Percentiles rank a stretch among this genome's conserved stretches.
These are phyloP conservation scores for Diaporthe citriasiana DNA, from an alignment of 2,329 filamentous ascomycete genomes.

Conservation along the genomic window DNA sequence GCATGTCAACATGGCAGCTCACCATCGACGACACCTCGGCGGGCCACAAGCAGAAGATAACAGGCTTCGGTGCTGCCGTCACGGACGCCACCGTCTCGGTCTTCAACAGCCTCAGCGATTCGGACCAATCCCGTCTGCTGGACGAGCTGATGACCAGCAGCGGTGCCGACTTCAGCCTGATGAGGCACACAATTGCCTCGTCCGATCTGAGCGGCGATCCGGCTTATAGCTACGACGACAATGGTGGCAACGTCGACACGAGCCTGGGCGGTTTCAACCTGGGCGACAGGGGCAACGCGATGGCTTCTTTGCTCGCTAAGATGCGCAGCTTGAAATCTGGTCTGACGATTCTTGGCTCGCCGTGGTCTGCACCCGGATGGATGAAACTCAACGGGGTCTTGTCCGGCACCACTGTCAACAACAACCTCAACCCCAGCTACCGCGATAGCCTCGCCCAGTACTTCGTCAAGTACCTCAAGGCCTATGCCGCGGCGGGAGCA, in stretches of 20 bases:
- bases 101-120: slow-evolving; percentile 52
- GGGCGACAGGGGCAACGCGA: slow-evolving; percentile 55
- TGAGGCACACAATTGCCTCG: slow-evolving; percentile 57
- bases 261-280: slow-evolving; percentile 51
- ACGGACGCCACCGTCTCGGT: slow-evolving; percentile 58
- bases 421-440: slow-evolving; percentile 57
- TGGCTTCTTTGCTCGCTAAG: slow-evolving; percentile 55
- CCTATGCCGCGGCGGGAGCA: slow-evolving; percentile 53
- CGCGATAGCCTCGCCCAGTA: slow-evolving; percentile 54
- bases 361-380: slow-evolving; percentile 59
- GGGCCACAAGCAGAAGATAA: slow-evolving; percentile 57
- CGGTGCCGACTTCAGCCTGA: slow-evolving; percentile 56
- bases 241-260: slow-evolving; percentile 49
- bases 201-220: slow-evolving; percentile 58
- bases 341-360: slow-evolving; percentile 55
- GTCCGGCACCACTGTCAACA: slow-evolving; percentile 52
- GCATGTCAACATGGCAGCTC: slow-evolving; percentile 54
- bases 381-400: slow-evolving; percentile 57
- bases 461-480: slow-evolving; percentile 59
- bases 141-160: slow-evolving; percentile 53
- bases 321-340: slow-evolving; percentile 53
- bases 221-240: slow-evolving; percentile 58
- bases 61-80: slow-evolving; percentile 58
- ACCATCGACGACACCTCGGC: slow-evolving; percentile 55
- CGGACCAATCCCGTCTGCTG: slow-evolving; percentile 51